Evolutionary conservation across 2,329 filamentous ascomycete genomes (phyloP), one percentile per base, ranked within the genome.

Genomic region (Tympanopsis confertula): DNA sequence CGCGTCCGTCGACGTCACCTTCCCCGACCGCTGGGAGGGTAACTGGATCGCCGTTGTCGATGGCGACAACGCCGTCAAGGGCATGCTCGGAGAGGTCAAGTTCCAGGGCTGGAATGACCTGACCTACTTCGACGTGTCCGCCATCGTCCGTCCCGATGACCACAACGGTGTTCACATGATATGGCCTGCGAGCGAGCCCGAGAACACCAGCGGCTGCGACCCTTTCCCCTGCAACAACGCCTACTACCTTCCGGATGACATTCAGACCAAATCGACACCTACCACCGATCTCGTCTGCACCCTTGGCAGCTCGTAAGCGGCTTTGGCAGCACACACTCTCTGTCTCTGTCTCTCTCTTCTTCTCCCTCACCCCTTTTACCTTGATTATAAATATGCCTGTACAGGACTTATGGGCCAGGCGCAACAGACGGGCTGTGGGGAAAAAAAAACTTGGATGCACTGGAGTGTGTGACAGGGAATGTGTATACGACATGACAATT

Each of bases 71-170:
- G 55, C 64, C 45, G 47, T 49, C 30, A 52, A 61, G 4, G 71
- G 71, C 46, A 74, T 71, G 66, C 62, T 71, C 40, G 67, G 66
- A 38, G 67, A 71, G 60, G 58, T 69, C 39, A 55, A 57, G 44
- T 71, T 69, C 49, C 57, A 65, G 38, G 68, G 64, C 49, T 71
- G 55, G 55, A 48, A 52, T 38, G 68, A 58, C 44, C 42, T 59
- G 41, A 72, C 65, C 40, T 76, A 65, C 63, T 76, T 71, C 41
- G 71, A 76, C 44, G 69, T 76, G 43, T 74, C 69, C 10, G 70
- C 70, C 51, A 75, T 76, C 44, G 67, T 74, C 47, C 57, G 69
- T 53, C 55, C 68, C 37, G 49, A 50, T 28, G 71, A 74, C 53
- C 47, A 56, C 45, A 40, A 65, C 44, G 68, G 68, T 47, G 62